Conservation (phyloP, 2,329 filamentous ascomycete species). For the Fusarium pininemorale region DNA sequence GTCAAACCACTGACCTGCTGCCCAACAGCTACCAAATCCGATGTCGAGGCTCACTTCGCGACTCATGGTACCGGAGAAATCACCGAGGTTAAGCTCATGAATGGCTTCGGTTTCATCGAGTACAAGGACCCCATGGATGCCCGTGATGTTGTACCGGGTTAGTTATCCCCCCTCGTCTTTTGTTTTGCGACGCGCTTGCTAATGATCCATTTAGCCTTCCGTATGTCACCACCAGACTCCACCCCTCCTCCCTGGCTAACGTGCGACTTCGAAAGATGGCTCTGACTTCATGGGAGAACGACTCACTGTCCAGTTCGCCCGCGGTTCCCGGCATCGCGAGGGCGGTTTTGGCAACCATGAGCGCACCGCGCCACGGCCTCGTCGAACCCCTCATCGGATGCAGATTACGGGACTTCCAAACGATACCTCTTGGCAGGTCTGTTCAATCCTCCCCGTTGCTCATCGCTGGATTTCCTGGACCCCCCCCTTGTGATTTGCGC, state of each 20-base stretch:
- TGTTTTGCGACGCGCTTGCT: constrained; percentile 30
- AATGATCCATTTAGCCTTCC: constrained; percentile 60
- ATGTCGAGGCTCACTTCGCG: constrained; percentile 95
- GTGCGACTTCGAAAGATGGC: constrained; percentile 71
- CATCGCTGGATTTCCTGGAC: constrained; percentile 57
- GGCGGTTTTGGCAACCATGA: constrained; percentile 62
- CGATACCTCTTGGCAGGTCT: constrained; percentile 99
- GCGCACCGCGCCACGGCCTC: constrained; percentile 75
- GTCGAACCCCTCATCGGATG: constrained; percentile 96
- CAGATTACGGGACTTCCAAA: constrained; percentile 94
- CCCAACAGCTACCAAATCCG: constrained; percentile 87
- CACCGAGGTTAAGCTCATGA: constrained; percentile 99
- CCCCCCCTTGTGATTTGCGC: constrained; percentile 43
- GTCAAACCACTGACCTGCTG: constrained; percentile 56
- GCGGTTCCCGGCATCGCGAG: constrained; percentile 74
- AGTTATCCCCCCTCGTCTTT: constrained; percentile 48
- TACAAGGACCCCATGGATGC: constrained; percentile 99
- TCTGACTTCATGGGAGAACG: constrained; percentile 98
- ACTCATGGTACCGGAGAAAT: constrained; percentile 97
- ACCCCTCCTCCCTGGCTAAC: constrained; percentile 38
- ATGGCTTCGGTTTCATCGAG: constrained; percentile 99
- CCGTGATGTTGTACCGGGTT: constrained; percentile 97
- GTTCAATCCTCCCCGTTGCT: constrained; percentile 71
- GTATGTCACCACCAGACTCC: constrained; percentile 56
- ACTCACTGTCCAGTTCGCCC: constrained; percentile 96